phyloP scores from a whole-genome alignment of 768 basidiomycete species.

The Chalciporus chontae region DNA sequence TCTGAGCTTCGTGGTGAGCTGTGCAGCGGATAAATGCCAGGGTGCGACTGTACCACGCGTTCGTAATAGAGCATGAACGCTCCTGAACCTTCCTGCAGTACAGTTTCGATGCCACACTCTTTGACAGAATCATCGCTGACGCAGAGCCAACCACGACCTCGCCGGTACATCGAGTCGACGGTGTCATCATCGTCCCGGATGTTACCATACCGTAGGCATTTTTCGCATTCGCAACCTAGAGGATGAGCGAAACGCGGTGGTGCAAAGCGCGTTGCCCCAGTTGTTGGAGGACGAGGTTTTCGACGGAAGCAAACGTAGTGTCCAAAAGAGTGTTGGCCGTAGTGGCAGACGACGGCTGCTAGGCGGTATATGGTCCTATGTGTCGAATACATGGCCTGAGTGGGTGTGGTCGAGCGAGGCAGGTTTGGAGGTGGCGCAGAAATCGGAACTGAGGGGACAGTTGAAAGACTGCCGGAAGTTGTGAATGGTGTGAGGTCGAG shows the following conservation, averaged over 20 bases:
- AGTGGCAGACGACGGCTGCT: conserved; percentile 85
- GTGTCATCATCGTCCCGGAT: conserved; percentile 55
- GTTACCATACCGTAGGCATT: conserved; percentile 46
- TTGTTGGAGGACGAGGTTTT: conserved; percentile 55
- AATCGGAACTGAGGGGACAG: conserved; percentile 64
- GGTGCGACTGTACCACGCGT: conserved; percentile 44
- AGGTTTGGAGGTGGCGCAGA: conserved; percentile 55
- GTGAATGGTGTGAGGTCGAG: conserved; percentile 89
- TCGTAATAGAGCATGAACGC: conserved; percentile 96
- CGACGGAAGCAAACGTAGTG: conserved; percentile 93
- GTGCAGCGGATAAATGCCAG: conserved; percentile 31
- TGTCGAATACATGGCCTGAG: conserved; percentile 47
- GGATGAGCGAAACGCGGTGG: conserved; percentile 40
- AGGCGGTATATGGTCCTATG: conserved; percentile 83
- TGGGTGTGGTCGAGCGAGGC: conserved; percentile 51
- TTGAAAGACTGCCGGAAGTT: conserved; percentile 75
- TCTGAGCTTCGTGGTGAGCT: conserved; percentile 50
- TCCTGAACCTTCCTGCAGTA: conserved; percentile 69
- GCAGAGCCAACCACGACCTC: conserved; percentile 78
- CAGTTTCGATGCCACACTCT: conserved; percentile 71
- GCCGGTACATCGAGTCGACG: conserved; percentile 27
- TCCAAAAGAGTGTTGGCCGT: conserved; percentile 88
- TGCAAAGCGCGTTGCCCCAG: conserved; percentile 37
- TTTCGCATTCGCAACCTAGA: conserved; percentile 45
- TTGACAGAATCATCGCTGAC: conserved; percentile 83